phyloP scores from a whole-genome alignment of 2,329 filamentous ascomycete species.

The Madurella fahalii region DNA sequence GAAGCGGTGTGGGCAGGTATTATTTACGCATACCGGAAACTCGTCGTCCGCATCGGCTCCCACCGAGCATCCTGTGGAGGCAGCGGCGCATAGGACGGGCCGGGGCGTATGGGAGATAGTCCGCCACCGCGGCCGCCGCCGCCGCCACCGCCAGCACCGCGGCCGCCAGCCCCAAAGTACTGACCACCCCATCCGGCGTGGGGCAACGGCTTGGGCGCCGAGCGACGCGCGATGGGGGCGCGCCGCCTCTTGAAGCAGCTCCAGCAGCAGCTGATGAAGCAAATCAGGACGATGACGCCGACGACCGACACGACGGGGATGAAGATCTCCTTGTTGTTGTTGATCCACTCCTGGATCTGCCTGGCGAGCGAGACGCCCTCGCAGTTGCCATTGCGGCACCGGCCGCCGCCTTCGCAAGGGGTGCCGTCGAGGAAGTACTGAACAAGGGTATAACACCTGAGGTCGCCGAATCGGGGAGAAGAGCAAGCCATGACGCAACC shows the following conservation, averaged over 20 bases:
- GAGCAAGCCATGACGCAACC: slow-evolving; percentile 75
- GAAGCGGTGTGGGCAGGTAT: neutral
- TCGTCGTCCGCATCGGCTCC: slow-evolving; percentile 21
- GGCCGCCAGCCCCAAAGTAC: slow-evolving; percentile 2
- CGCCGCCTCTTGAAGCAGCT: slow-evolving; percentile 48
- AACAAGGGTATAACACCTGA: slow-evolving; percentile 69
- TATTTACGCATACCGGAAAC: slow-evolving; percentile 23
- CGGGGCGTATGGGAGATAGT: slow-evolving; percentile 4
- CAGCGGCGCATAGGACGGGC: slow-evolving; percentile 11
- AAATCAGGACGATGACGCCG: slow-evolving; percentile 67
- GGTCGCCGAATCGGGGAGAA: slow-evolving; percentile 61
- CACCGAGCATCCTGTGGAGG: slow-evolving; percentile 11
- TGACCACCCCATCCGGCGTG: slow-evolving; percentile 1
- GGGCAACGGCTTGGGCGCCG: neutral
- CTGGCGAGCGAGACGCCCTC: slow-evolving; percentile 63
- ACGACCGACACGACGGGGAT: slow-evolving; percentile 73
- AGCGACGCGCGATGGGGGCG: neutral
- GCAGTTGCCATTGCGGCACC: slow-evolving; percentile 75
- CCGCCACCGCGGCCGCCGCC: neutral
- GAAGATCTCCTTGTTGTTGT: slow-evolving; percentile 71
- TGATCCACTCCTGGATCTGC: slow-evolving; percentile 72
- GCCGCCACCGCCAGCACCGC: neutral
- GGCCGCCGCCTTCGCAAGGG: slow-evolving; percentile 72
- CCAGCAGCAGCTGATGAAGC: slow-evolving; percentile 63
- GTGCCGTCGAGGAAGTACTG: slow-evolving; percentile 96